Evolutionary conservation across 176 grass and related monocot genomes (phyloP).

Genomic region (Bromus sterilis): DNA sequence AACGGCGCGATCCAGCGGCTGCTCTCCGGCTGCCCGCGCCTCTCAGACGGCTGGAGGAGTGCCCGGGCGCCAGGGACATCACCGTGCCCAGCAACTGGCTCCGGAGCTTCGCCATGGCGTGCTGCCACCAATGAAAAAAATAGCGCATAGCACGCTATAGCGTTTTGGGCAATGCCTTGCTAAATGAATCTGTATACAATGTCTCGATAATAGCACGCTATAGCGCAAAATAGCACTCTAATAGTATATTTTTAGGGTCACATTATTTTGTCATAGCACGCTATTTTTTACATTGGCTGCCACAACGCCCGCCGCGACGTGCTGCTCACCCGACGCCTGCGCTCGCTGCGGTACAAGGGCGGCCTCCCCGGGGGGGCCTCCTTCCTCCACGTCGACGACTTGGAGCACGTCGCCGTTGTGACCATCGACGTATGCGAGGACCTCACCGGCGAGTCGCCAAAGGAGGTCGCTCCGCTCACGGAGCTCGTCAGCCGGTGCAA

Average conservation of each 20-base stretch:
- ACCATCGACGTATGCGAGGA: neutral
- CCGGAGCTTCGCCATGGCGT: neutral
- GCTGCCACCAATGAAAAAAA: too few species aligned
- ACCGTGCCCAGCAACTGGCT: neutral
- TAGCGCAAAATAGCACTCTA: too few species aligned
- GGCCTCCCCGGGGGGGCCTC: neutral
- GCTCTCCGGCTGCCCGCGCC: neutral
- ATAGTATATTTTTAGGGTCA: too few species aligned
- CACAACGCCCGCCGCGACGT: neutral
- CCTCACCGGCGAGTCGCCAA: neutral
- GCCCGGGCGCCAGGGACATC: neutral
- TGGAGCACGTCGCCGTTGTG: neutral
- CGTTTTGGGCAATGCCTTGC: too few species aligned
- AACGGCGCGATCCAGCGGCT: neutral
- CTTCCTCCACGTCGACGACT: neutral
- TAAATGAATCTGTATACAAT: too few species aligned
- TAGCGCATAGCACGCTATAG: too few species aligned
- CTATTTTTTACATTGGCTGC: too few species aligned
- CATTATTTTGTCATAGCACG: too few species aligned
- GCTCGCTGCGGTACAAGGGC: neutral
- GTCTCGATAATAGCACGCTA: too few species aligned
- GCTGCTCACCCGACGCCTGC: neutral
- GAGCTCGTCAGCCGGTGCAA: neutral
- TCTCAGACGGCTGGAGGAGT: conserved; percentile 10
- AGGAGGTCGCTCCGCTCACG: neutral